These are phyloP conservation scores for Syncephalastrum contaminatum DNA, from an alignment of 371 early-diverging fungal genomes.

Conservation along the genomic window DNA sequence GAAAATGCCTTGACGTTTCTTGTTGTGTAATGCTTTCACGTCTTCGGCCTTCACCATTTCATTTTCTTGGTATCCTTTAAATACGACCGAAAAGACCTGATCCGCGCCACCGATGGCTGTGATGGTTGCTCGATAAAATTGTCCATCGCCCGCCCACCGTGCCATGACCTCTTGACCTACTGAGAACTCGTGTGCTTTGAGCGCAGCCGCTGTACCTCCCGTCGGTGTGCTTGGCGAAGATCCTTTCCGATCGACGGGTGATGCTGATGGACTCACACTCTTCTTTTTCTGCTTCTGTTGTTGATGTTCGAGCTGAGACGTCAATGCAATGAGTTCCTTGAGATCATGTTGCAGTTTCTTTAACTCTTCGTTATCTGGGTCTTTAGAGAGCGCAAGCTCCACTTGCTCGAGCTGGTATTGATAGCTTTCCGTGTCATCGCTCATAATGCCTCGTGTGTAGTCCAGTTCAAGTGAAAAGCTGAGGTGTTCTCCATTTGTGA, in stretches of 20 bases:
- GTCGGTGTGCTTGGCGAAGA: conserved; percentile 9
- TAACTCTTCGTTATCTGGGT: conserved; percentile 72
- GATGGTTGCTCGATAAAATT: conserved; percentile 68
- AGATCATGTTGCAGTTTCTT: conserved; percentile 67
- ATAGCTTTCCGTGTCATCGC: conserved; percentile 63
- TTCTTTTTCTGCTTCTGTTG: conserved; percentile 12
- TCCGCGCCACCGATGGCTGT: conserved; percentile 63
- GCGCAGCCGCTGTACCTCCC: conserved; percentile 9
- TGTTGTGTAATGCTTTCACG: conserved; percentile 45
- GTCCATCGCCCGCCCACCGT: conserved; percentile 43
- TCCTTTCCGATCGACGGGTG: conserved; percentile 1
- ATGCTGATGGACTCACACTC: background rate
- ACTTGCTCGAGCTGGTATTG: conserved; percentile 75
- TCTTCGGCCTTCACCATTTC: conserved; percentile 63
- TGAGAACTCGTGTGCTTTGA: conserved; percentile 29
- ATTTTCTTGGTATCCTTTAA: conserved; percentile 53
- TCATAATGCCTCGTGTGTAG: background rate
- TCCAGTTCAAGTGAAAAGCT: no score
- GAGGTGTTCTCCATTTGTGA: no score
- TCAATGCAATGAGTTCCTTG: conserved; percentile 68
- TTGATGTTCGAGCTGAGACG: conserved; percentile 37
- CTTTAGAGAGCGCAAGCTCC: conserved; percentile 64
- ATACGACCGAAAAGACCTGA: conserved; percentile 70
- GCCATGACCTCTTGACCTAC: conserved; percentile 65
- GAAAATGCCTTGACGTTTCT: conserved; percentile 44